Evolutionary conservation across 495 filamentous ascomycete species (phyloP).

Genomic region (Penicillium turbatum): DNA sequence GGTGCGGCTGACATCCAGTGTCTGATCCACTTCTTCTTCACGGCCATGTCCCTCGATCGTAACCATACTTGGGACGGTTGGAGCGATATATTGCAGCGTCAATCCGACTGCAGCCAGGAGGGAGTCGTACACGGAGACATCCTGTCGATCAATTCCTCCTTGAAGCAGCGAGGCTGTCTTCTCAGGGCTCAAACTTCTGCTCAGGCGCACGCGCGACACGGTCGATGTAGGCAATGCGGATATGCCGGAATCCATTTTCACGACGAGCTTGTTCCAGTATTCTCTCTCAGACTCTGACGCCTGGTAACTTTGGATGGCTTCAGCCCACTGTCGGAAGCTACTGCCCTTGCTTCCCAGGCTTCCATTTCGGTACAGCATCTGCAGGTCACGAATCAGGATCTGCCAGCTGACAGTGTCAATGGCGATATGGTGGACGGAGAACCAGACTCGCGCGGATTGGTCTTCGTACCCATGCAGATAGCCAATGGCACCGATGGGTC

Average conservation of each 20-base stretch:
- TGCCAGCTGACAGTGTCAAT: background rate
- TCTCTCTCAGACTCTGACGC: background rate
- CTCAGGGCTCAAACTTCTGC: background rate
- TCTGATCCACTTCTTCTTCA: conserved; percentile 1
- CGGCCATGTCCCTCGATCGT: background rate
- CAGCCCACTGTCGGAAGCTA: background rate
- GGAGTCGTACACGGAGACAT: background rate
- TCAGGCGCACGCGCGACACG: background rate
- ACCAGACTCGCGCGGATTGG: background rate
- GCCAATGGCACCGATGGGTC: background rate
- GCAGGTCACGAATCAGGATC: background rate
- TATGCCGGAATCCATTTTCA: background rate
- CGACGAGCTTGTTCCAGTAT: background rate
- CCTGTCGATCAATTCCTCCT: background rate
- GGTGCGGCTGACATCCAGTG: background rate
- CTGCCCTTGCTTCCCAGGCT: background rate
- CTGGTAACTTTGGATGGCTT: background rate
- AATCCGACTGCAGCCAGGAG: background rate
- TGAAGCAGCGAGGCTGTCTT: background rate
- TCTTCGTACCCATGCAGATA: background rate
- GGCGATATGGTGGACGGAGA: background rate
- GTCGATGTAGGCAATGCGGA: background rate
- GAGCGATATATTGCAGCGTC: background rate
- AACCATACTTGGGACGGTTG: background rate
- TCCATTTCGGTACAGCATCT: background rate